Evolutionary conservation across 257 asterid species (phyloP), one percentile per base, ranked within the genome.

Genomic region (Lycium barbarum): DNA sequence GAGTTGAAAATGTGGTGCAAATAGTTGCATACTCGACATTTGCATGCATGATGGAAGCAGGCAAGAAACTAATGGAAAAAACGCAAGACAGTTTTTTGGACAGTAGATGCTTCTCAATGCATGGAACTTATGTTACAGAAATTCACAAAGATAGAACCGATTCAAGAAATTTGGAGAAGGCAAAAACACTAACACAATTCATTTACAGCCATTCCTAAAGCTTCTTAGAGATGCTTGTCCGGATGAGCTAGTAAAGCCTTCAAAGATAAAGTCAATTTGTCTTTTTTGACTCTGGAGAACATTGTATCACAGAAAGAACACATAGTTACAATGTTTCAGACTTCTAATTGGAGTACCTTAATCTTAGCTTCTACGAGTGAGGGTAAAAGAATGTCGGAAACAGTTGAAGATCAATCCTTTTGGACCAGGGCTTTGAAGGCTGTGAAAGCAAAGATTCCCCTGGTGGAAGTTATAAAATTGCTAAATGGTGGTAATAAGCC

Each of bases 1-100:
- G 33, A 26, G 33, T 26, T 26, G 33, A 26, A 26, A 26, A 26
- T 26, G 33, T 26, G 33, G 33, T 26, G 33, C 33, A 26, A 26
- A 26, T 26, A 26, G 33, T 26, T 26, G 33, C 33, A 1, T 80
- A 84, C 83, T 92, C 97, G 1, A 86, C 85, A 70, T 89, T 94
- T 18, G 35, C 87, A 18, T 88, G 88, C 85, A 86, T 91, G 92
- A 89, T 87, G 85, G 91, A 87, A 47, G 86, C 89, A 2, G 94
- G 97, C 8, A 82, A 84, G 89, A 82, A 57, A 59, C 53, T 95
- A 2, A 81, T 80, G 86, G 90, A 90, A 9, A 90, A 84, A 68
- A 26, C 86, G 88, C 65, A 85, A 85, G 67, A n/a, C n/a, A n/a
- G n/a, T n/a, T n/a, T 93, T 92, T 83, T 93, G 97, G 97, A 86